Evolutionary conservation across 495 filamentous ascomycete genomes (phyloP).

Genomic region (Aspergillus funiculosus): DNA sequence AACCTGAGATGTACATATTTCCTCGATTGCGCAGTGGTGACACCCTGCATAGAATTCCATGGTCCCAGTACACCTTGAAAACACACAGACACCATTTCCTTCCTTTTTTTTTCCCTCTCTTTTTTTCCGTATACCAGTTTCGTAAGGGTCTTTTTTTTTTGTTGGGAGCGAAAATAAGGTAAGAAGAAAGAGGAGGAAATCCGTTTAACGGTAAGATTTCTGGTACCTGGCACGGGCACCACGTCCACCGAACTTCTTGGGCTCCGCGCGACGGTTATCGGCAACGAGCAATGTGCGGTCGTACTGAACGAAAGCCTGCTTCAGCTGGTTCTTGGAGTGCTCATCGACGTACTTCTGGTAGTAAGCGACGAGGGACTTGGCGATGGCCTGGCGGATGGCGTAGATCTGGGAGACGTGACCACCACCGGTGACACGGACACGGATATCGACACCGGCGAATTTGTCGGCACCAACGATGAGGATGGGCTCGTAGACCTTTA

Average conservation of each 20-base stretch:
- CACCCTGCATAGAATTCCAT: conserved; percentile 1
- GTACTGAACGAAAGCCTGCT: conserved; percentile 89
- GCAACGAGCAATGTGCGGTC: conserved; percentile 96
- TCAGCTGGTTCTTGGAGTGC: conserved; percentile 98
- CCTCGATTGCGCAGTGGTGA: conserved; percentile 4
- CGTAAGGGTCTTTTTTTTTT: conserved; percentile 2
- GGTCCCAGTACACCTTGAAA: conserved; percentile 17
- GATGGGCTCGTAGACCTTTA: conserved; percentile 90
- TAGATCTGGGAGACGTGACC: conserved; percentile 98
- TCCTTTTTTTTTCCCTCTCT: conserved; percentile 23
- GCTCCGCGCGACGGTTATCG: conserved; percentile 91
- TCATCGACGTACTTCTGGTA: conserved; percentile 99
- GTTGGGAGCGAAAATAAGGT: conserved; percentile 14
- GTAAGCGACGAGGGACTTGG: conserved; percentile 97
- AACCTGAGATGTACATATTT: conserved; percentile 11
- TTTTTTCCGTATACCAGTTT: neutral
- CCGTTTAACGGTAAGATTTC: conserved; percentile 68
- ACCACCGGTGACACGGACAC: conserved; percentile 91
- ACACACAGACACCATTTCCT: conserved; percentile 13
- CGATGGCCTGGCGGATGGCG: conserved; percentile 97
- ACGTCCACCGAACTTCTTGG: conserved; percentile 82
- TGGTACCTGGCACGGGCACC: conserved; percentile 96
- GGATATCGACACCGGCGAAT: conserved; percentile 95
- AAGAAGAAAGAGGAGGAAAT: conserved; percentile 12
- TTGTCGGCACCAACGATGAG: conserved; percentile 94